These are phyloP conservation scores for Peronospora belbahrii DNA, from an alignment of 352 stramenopile genomes.

Conservation along the genomic window DNA sequence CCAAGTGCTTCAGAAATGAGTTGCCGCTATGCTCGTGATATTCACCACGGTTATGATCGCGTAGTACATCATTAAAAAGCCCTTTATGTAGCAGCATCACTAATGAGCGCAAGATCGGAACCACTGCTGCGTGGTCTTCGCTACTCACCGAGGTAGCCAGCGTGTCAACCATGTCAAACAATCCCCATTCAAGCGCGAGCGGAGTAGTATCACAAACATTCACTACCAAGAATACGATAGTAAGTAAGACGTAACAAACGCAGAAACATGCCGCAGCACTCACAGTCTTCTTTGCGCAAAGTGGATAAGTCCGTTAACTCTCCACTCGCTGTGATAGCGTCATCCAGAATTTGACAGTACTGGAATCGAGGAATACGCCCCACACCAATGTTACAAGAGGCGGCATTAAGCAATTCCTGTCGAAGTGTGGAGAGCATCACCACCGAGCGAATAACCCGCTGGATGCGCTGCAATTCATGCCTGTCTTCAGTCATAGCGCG, in stretches of 20 bases:
- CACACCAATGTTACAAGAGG: constrained; percentile 14
- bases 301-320: constrained; percentile 42
- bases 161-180: constrained; percentile 60
- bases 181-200: constrained; percentile 60
- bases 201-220: constrained; percentile 42
- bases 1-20: constrained; percentile 25
- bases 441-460: constrained; percentile 59
- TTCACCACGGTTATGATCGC: constrained; percentile 13
- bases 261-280: constrained; percentile 1
- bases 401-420: constrained; percentile 36
- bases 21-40: constrained; percentile 12
- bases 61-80: constrained; percentile 44
- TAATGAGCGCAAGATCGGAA: constrained; percentile 51
- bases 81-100: constrained; percentile 46
- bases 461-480: constrained; percentile 60
- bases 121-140: constrained; percentile 61
- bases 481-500: constrained; percentile 43
- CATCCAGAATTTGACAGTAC: constrained; percentile 71
- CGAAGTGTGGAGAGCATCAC: constrained; percentile 53
- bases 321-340: constrained; percentile 61
- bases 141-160: constrained; percentile 77
- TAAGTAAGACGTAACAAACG: constrained; percentile 2
- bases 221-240: constrained; percentile 29
- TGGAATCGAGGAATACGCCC: constrained; percentile 58
- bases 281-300: constrained; percentile 44